phyloP scores from a whole-genome alignment of 108 stramenopile genomes.

The Nitzschia sp. region DNA sequence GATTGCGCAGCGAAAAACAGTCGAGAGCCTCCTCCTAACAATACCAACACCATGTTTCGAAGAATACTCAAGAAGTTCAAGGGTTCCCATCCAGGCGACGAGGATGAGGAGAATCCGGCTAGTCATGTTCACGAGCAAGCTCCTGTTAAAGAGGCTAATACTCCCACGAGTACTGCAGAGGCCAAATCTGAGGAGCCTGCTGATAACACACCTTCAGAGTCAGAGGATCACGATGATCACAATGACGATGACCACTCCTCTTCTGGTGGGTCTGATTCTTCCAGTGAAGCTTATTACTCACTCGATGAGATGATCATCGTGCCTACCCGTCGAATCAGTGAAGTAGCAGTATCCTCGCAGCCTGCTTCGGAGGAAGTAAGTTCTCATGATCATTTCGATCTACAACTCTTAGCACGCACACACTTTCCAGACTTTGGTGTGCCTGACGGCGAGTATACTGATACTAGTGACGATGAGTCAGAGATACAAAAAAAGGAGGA shows the following conservation, averaged over 20 bases:
- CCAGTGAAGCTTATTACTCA: background rate
- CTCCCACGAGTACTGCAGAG: background rate
- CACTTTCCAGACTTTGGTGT: slow-evolving; percentile 4
- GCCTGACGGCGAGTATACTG: background rate
- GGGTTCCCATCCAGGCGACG: background rate
- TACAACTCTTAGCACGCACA: background rate
- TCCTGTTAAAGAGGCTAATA: background rate
- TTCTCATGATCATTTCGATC: slow-evolving; percentile 1
- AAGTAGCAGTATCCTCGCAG: background rate
- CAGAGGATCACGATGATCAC: background rate
- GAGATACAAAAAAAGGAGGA: background rate
- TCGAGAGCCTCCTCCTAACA: too few relatives aligned
- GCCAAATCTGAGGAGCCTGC: background rate
- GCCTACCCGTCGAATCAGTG: background rate
- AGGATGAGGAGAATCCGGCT: background rate
- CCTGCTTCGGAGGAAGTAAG: too few relatives aligned
- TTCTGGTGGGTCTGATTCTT: background rate
- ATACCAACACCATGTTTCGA: background rate
- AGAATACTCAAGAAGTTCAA: background rate
- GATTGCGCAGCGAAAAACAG: background rate
- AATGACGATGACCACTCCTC: background rate
- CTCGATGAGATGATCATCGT: background rate
- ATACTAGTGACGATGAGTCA: slow-evolving; percentile 4
- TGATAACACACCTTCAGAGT: background rate
- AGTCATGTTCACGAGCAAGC: background rate